These are phyloP conservation scores for Aschersonia sp. DNA, from an alignment of 2,329 filamentous ascomycete genomes.

Conservation along the genomic window DNA sequence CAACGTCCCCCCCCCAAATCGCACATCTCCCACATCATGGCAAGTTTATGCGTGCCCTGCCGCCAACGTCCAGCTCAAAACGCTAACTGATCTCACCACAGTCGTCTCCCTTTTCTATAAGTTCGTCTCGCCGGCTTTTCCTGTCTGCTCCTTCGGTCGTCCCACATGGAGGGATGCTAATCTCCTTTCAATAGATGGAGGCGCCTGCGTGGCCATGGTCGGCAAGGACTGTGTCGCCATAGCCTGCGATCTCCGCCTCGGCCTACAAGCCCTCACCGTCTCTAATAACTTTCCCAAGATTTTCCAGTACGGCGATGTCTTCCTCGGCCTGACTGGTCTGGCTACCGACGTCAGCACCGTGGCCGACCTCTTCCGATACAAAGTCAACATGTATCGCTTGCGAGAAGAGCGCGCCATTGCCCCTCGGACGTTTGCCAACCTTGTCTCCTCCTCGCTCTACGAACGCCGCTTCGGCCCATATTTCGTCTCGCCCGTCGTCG, in stretches of 20 bases:
- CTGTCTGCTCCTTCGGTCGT: no score
- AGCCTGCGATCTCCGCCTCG: slow-evolving; percentile 94
- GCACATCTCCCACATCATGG: neutral
- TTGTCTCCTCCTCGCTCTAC: slow-evolving; percentile 82
- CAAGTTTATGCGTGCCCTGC: neutral
- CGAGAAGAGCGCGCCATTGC: slow-evolving; percentile 95
- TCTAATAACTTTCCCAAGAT: slow-evolving; percentile 99
- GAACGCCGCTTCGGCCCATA: slow-evolving; percentile 92
- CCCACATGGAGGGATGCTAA: no score
- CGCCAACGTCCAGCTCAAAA: neutral
- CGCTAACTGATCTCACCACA: slow-evolving; percentile 20
- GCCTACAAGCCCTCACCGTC: slow-evolving; percentile 88
- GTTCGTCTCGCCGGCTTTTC: slow-evolving; percentile 33
- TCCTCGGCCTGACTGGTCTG: slow-evolving; percentile 88
- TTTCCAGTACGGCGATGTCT: slow-evolving; percentile 92
- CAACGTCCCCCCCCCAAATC: neutral
- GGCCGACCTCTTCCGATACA: slow-evolving; percentile 95
- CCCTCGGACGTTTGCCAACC: slow-evolving; percentile 88
- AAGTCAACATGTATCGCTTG: slow-evolving; percentile 99
- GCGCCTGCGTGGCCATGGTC: slow-evolving; percentile 95
- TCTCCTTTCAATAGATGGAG: slow-evolving; percentile 44
- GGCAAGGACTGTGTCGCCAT: slow-evolving; percentile 99
- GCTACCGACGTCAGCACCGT: slow-evolving; percentile 93
- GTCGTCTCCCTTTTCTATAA: slow-evolving; percentile 92
- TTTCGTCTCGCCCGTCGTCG: slow-evolving; percentile 90